Evolutionary conservation across 2,329 filamentous ascomycete species (phyloP), one percentile per base, ranked within the genome.

Genomic region (Endocalyx cinctus): DNA sequence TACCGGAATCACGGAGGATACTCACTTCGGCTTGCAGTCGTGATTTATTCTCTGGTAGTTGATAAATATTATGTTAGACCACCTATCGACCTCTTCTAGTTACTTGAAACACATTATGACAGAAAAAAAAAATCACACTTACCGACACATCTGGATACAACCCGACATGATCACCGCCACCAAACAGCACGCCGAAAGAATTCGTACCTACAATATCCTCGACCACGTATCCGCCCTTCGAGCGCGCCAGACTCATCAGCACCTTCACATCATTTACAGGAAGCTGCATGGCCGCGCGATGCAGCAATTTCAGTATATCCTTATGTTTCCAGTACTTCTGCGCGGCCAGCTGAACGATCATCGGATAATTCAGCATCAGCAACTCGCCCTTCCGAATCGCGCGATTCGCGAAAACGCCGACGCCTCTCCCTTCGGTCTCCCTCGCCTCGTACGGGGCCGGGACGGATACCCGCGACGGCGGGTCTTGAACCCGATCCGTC

Each of bases 11-110:
- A n/a, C 12, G 8, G 16, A 10, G n/a, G 13, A 17, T 4, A 42
- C 52, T 30, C 34, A 62, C 59, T 61, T 63, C 22, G 59, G 57
- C 33, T 46, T 50, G 29, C 59, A 63, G 1, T 49, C 59, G 23
- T 63, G 59, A 35, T 63, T 63, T 23, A 63, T 31, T 18, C 57
- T 54, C 59, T 62, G 17, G 27, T 7, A 22, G 15, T 14, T 14
- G 26, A 28, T 39, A 12, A 40, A 28, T 25, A 11, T 7, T 14
- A n/a, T n/a, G n/a, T n/a, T n/a, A n/a, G n/a, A n/a, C n/a, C n/a
- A n/a, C n/a, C n/a, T n/a, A n/a, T n/a, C n/a, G n/a, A n/a, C n/a
- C n/a, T n/a, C n/a, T n/a, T n/a, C n/a, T n/a, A n/a, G n/a, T n/a
- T n/a, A n/a, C n/a, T n/a, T n/a, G n/a, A n/a, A n/a, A n/a, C n/a